Percentiles rank a stretch among this genome's conserved stretches.
Evolutionary conservation across 169 alveolate genomes (phyloP).

Genomic region (Eimeria necatrix): DNA sequence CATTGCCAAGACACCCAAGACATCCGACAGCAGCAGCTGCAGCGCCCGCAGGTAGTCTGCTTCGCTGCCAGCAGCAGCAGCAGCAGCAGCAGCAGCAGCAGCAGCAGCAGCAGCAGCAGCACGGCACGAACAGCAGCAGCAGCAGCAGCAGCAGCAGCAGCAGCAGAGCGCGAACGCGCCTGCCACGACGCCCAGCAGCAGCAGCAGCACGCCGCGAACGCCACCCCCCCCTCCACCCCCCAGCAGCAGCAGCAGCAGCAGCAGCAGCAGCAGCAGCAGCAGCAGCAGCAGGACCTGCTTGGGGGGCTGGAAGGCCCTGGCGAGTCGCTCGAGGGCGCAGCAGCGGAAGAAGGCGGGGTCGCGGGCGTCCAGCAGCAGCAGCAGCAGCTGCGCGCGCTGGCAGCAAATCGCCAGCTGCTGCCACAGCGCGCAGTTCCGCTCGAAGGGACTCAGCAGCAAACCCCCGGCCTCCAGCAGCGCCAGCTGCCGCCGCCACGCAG

Average conservation of each 20-base stretch:
- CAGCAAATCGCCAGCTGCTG: conserved; percentile 99
- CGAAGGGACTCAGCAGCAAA: conserved; percentile 97
- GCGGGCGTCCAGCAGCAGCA: conserved; percentile 98
- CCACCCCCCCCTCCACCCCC: too few species aligned
- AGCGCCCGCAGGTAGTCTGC: neutral
- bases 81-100: conserved; percentile 31
- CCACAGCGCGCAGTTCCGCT: conserved; percentile 99
- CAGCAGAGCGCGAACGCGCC: too few species aligned
- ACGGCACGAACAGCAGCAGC: neutral
- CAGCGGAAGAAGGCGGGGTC: conserved; percentile 97
- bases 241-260: too few species aligned
- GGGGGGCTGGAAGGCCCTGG: too few species aligned
- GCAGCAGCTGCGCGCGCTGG: conserved; percentile 96
- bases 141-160: neutral
- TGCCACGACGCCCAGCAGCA: too few species aligned
- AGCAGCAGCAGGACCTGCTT: too few species aligned
- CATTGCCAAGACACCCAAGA: neutral
- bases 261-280: too few species aligned
- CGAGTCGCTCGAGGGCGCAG: conserved; percentile 94
- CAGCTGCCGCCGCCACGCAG: conserved; percentile 77
- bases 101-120: conserved; percentile 41
- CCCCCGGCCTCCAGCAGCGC: conserved; percentile 81
- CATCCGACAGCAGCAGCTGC: neutral
- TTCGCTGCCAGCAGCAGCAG: neutral
- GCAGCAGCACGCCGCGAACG: too few species aligned